Evolutionary conservation across 192 early-diverging fungal genomes (phyloP).

Genomic region (Podila minutissima): DNA sequence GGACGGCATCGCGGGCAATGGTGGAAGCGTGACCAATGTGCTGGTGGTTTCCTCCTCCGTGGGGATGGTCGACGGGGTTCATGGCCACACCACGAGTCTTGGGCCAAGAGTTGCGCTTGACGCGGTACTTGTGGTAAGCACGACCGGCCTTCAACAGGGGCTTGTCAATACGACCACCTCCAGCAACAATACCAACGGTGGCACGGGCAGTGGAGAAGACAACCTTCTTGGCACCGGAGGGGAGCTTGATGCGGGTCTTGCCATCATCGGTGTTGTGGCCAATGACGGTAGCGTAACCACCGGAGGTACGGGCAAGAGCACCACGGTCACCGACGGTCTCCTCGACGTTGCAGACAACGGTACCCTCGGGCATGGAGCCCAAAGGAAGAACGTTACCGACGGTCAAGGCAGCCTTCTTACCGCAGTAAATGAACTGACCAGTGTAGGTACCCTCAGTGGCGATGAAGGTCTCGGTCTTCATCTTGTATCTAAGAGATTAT

Average conservation of each 20-base stretch:
- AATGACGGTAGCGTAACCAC: slow-evolving; percentile 99
- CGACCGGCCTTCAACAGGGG: slow-evolving; percentile 99
- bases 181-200: slow-evolving; percentile 97
- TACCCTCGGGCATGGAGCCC: slow-evolving; percentile 97
- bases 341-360: slow-evolving; percentile 95
- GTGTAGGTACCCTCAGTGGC: slow-evolving; percentile 94
- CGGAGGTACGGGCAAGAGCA: slow-evolving; percentile 93
- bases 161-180: slow-evolving; percentile 99
- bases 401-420: slow-evolving; percentile 91
- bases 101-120: slow-evolving; percentile 99
- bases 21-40: slow-evolving; percentile 99
- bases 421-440: slow-evolving; percentile 98
- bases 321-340: slow-evolving; percentile 97
- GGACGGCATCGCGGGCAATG: slow-evolving; percentile 88
- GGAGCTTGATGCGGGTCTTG: slow-evolving; percentile 97
- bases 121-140: slow-evolving; percentile 99
- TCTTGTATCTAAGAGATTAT: slow-evolving; percentile 45
- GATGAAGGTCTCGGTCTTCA: slow-evolving; percentile 56
- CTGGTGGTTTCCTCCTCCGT: slow-evolving; percentile 99
- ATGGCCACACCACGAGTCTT: slow-evolving; percentile 98
- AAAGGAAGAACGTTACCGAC: slow-evolving; percentile 97
- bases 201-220: slow-evolving; percentile 92
- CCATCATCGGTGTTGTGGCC: slow-evolving; percentile 96
- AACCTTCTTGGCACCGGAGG: slow-evolving; percentile 99
- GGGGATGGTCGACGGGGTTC: slow-evolving; percentile 63